These are phyloP conservation scores for Aristolochia californica DNA, from an alignment of 164 flowering plant species.

Conservation along the genomic window DNA sequence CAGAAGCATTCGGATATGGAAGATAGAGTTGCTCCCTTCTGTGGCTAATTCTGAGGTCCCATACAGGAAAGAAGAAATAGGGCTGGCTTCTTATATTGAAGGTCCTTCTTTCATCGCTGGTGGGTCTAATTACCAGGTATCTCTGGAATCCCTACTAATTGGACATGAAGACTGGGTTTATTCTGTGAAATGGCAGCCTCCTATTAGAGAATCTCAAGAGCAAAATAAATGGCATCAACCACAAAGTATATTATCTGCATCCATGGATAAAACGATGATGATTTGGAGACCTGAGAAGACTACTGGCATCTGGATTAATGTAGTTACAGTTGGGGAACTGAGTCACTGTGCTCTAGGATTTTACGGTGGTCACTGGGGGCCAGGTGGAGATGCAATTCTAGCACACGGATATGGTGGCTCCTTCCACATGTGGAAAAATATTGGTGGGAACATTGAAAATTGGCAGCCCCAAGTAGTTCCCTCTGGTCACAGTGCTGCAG, in stretches of 20 bases:
- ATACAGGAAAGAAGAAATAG: constrained; percentile 34
- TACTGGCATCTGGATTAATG: constrained; percentile 96
- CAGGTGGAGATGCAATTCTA: constrained; percentile 59
- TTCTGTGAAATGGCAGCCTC: constrained; percentile 95
- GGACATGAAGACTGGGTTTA: constrained; percentile 99
- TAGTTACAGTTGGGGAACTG: constrained; percentile 90
- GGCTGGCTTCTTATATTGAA: constrained; percentile 72
- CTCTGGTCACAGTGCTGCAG: constrained; percentile 85
- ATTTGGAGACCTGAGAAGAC: constrained; percentile 93
- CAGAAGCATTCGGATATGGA: constrained; percentile 92
- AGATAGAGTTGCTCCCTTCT: constrained; percentile 31
- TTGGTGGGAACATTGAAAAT: constrained; percentile 51
- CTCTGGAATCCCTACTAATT: constrained; percentile 81
- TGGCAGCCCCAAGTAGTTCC: constrained; percentile 96
- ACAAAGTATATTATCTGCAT: constrained; percentile 81
- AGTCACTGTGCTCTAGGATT: constrained; percentile 97
- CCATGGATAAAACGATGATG: constrained; percentile 99
- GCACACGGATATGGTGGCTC: constrained; percentile 98
- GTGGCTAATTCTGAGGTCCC: constrained; percentile 14
- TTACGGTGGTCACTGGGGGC: constrained; percentile 97
- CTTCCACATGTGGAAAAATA: constrained; percentile 89
- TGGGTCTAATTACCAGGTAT: constrained; percentile 61
- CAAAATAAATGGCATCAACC: constrained; percentile 44
- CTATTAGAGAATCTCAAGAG: constrained; percentile 26
- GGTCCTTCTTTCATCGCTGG: constrained; percentile 72